Evolutionary conservation across 1,139 yeast genomes (phyloP).

Genomic region (Geotrichum histeridarum): DNA sequence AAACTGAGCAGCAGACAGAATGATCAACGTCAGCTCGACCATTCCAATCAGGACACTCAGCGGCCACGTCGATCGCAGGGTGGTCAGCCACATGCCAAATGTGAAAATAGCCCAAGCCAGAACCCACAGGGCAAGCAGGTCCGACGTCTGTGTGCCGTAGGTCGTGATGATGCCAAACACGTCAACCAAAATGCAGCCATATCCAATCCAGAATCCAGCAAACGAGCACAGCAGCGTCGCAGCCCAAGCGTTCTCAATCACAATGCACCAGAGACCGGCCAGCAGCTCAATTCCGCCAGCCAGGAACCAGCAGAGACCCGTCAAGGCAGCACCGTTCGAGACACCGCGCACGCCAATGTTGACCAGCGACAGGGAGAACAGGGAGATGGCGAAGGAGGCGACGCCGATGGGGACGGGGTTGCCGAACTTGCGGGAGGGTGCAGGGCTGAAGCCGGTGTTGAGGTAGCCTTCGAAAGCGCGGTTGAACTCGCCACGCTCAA

Average conservation of each 20-base stretch:
- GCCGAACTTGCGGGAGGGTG: slow-evolving; percentile 68
- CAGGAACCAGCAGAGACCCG: slow-evolving; percentile 70
- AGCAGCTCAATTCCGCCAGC: slow-evolving; percentile 69
- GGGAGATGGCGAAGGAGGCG: slow-evolving; percentile 76
- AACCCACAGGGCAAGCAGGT: slow-evolving; percentile 69
- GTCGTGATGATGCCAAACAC: slow-evolving; percentile 68
- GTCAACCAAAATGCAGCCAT: slow-evolving; percentile 64
- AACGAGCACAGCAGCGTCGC: slow-evolving; percentile 71
- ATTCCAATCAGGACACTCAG: slow-evolving; percentile 63
- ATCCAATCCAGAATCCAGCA: slow-evolving; percentile 87
- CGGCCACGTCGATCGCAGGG: slow-evolving; percentile 74
- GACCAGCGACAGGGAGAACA: slow-evolving; percentile 69
- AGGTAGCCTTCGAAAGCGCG: slow-evolving; percentile 69
- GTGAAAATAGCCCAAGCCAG: slow-evolving; percentile 80
- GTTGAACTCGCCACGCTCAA: slow-evolving; percentile 54
- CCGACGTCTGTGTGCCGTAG: slow-evolving; percentile 43
- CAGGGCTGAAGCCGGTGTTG: slow-evolving; percentile 58
- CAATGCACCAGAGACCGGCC: slow-evolving; percentile 72
- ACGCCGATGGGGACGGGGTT: slow-evolving; percentile 89
- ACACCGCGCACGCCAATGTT: slow-evolving; percentile 59
- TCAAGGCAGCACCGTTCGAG: slow-evolving; percentile 46
- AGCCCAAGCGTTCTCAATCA: slow-evolving; percentile 72
- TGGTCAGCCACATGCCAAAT: slow-evolving; percentile 57
- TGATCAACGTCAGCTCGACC: slow-evolving; percentile 61
- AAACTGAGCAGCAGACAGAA: slow-evolving; percentile 60